Conservation (phyloP, 192 early-diverging fungal species). For the Rhizophagus prolifer region DNA sequence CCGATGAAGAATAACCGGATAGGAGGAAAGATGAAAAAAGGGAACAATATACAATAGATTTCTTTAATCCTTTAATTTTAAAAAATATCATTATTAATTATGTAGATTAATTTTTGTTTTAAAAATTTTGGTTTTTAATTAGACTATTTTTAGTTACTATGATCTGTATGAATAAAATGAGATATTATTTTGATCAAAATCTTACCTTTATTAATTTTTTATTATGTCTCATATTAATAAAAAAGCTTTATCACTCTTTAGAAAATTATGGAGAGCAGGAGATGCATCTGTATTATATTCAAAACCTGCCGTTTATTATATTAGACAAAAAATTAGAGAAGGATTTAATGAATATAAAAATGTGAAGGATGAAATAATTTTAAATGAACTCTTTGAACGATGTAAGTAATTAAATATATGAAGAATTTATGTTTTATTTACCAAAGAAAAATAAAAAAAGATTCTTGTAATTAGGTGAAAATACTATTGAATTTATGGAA, state of each 20-base stretch:
- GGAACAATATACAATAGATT: no score
- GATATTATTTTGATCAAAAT: no score
- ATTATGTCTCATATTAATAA: not conserved
- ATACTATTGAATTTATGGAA: constrained; percentile 12
- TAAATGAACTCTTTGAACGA: constrained; percentile 21
- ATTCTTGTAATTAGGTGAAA: not conserved
- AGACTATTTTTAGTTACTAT: no score
- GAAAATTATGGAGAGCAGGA: constrained; percentile 13
- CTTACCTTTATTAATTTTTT: not conserved
- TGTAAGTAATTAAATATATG: not conserved
- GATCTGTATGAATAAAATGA: no score
- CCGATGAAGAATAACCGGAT: not conserved
- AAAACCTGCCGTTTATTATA: constrained; percentile 9
- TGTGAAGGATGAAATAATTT: not conserved
- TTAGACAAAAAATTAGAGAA: not conserved
- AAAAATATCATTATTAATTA: no score
- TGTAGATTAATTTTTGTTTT: no score
- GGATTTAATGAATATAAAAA: constrained; percentile 18
- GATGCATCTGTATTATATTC: constrained; percentile 19
- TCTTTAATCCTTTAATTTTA: no score
- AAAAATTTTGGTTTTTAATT: no score
- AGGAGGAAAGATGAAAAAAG: not conserved
- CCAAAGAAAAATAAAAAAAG: not conserved
- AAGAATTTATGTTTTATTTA: not conserved
- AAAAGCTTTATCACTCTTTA: not conserved